Evolutionary conservation across 2,329 filamentous ascomycete genomes (phyloP).

Genomic region (Fusarium sp.): DNA sequence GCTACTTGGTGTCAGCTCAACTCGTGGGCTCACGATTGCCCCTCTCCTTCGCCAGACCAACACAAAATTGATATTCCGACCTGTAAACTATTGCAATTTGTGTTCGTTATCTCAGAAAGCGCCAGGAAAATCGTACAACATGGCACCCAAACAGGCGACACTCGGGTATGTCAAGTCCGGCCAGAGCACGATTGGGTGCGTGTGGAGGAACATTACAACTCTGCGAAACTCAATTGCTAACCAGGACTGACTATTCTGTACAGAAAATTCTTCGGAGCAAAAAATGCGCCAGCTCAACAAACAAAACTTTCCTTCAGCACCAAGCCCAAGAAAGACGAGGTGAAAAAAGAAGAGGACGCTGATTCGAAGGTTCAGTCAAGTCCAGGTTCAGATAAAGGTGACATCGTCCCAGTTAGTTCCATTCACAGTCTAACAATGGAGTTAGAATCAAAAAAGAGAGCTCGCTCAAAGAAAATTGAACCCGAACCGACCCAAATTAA

Average conservation of each 20-base stretch:
- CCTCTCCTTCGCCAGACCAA: constrained; percentile 29
- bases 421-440: neutral
- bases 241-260: neutral
- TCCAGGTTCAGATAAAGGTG: constrained; percentile 55
- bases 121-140: constrained; percentile 44
- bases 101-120: constrained; percentile 12
- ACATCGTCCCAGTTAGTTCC: neutral
- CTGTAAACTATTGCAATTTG: constrained; percentile 10
- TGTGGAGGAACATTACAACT: constrained; percentile 42
- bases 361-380: constrained; percentile 53
- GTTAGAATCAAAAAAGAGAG: constrained; percentile 61
- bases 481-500: constrained; percentile 41
- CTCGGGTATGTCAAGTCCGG: constrained; percentile 85
- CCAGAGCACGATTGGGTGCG: constrained; percentile 80
- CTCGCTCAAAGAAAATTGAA: constrained; percentile 44
- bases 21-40: constrained; percentile 35
- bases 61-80: constrained; percentile 16
- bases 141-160: constrained; percentile 79
- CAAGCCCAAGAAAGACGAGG: constrained; percentile 56
- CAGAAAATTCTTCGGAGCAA: constrained; percentile 87
- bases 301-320: constrained; percentile 82
- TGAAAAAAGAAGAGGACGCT: constrained; percentile 48
- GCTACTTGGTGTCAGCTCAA: constrained; percentile 40
- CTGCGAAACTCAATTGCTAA: constrained; percentile 15
- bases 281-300: constrained; percentile 72